A percentile compares a stretch with the other conserved stretches of the same genome.
Evolutionary conservation across 2,329 filamentous ascomycete species (phyloP).

Genomic region (Pseudogymnoascus sp.): DNA sequence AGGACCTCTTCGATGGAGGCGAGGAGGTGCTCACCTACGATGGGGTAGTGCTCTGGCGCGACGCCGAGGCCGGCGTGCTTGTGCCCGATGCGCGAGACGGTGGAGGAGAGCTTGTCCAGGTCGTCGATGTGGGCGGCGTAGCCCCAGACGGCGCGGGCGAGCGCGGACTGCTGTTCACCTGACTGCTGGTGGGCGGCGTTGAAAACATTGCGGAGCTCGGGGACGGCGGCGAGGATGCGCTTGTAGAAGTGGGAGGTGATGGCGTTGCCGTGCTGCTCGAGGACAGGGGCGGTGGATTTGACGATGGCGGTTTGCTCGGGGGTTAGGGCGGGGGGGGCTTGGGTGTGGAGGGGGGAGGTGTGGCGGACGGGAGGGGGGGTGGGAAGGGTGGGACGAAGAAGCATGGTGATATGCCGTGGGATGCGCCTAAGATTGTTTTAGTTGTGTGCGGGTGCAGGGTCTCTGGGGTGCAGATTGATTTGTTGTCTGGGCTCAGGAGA

Average conservation of each 20-base stretch:
- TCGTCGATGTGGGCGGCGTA: conserved; percentile 68
- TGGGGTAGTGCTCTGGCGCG: conserved; percentile 57
- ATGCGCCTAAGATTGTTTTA: not conserved
- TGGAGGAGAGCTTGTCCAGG: conserved; percentile 47
- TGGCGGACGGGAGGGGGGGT: not conserved
- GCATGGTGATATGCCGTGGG: not conserved
- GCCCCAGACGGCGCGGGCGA: conserved; percentile 60
- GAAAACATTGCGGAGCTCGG: conserved; percentile 61
- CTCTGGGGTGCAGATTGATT: not conserved
- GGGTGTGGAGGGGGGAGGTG: not conserved
- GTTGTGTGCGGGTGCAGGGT: not conserved
- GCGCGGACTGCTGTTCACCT: conserved; percentile 59
- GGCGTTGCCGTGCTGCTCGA: conserved; percentile 56
- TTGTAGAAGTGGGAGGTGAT: conserved; percentile 69
- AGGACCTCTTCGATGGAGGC: conserved; percentile 61
- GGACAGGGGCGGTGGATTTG: conserved; percentile 67
- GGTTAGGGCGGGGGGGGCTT: conserved; percentile 29
- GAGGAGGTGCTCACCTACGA: conserved; percentile 62
- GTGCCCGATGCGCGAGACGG: conserved; percentile 63
- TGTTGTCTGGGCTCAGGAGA: not conserved
- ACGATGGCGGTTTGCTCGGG: conserved; percentile 59
- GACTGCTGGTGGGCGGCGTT: conserved; percentile 60
- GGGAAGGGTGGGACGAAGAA: not conserved
- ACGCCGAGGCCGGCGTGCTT: conserved; percentile 69
- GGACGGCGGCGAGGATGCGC: conserved; percentile 56